phyloP scores from a whole-genome alignment of 73 alveolate species.

The Paramecium biaurelia region DNA sequence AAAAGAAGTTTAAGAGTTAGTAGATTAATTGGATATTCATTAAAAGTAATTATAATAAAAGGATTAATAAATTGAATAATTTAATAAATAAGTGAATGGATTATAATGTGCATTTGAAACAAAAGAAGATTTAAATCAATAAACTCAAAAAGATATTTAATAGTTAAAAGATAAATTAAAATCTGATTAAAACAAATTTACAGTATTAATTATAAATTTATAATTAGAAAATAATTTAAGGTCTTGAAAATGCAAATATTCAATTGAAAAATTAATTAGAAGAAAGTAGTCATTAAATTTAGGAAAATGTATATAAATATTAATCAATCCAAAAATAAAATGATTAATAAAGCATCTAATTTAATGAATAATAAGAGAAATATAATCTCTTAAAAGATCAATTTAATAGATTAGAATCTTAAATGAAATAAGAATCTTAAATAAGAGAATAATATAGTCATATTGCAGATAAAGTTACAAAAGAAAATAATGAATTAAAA shows the following conservation, averaged over 20 bases:
- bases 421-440: not conserved
- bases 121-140: not conserved
- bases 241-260: not conserved
- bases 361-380: not conserved
- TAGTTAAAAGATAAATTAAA: not conserved
- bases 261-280: not conserved
- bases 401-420: not conserved
- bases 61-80: not conserved
- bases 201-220: not conserved
- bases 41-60: not conserved
- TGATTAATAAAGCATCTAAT: not conserved
- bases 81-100: not conserved
- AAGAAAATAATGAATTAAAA: conserved; percentile 32
- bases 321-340: not conserved
- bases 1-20: not conserved
- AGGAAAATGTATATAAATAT: not conserved
- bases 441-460: conserved; percentile 15
- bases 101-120: conserved; percentile 17
- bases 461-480: conserved; percentile 10
- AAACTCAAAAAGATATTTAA: not conserved
- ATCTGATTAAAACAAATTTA: not conserved
- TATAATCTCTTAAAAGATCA: conserved; percentile 1
- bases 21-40: not conserved
- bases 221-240: conserved; percentile 1
- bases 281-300: not conserved